Conservation (phyloP, 805 yeast species). For the Yamadazyma takamatsuzukensis region DNA sequence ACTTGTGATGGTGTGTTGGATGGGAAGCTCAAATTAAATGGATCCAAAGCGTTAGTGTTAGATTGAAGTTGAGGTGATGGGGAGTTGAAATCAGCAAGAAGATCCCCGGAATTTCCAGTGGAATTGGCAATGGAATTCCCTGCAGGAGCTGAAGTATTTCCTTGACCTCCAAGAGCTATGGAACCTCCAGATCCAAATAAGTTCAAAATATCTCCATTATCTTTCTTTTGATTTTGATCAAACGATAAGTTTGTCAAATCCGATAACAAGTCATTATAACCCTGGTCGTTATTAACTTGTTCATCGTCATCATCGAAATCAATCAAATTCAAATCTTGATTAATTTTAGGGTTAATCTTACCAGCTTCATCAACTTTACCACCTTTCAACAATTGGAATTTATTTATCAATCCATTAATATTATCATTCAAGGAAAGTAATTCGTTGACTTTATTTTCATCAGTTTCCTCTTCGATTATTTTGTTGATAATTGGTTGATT, state of each 20-base stretch:
- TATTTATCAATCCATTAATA: slow-evolving; percentile 64
- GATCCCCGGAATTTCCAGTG: slow-evolving; percentile 15
- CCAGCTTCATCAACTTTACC: slow-evolving; percentile 61
- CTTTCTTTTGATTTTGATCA: slow-evolving; percentile 21
- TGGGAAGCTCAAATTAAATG: slow-evolving; percentile 40
- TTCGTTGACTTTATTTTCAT: slow-evolving; percentile 57
- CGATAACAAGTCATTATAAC: slow-evolving; percentile 67
- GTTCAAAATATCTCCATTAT: slow-evolving; percentile 26
- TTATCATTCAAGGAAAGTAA: slow-evolving; percentile 70
- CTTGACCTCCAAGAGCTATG: slow-evolving; percentile 29
- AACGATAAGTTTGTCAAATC: slow-evolving; percentile 66
- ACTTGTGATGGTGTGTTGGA: slow-evolving; percentile 27
- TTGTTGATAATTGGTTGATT: slow-evolving; percentile 85
- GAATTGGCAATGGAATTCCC: not conserved
- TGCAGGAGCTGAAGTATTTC: slow-evolving; percentile 10
- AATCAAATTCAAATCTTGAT: slow-evolving; percentile 35
- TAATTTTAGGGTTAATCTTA: slow-evolving; percentile 35
- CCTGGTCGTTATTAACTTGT: slow-evolving; percentile 28
- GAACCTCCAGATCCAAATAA: slow-evolving; percentile 54
- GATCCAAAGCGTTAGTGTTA: slow-evolving; percentile 28
- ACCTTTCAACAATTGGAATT: slow-evolving; percentile 59
- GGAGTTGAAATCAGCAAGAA: slow-evolving; percentile 35
- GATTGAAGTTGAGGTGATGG: slow-evolving; percentile 38
- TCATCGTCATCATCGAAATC: slow-evolving; percentile 41
- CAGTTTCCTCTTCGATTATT: slow-evolving; percentile 79